Evolutionary conservation across 352 stramenopile species (phyloP), one percentile per base, ranked within the genome.

Genomic region (Phytophthora agathidicida): DNA sequence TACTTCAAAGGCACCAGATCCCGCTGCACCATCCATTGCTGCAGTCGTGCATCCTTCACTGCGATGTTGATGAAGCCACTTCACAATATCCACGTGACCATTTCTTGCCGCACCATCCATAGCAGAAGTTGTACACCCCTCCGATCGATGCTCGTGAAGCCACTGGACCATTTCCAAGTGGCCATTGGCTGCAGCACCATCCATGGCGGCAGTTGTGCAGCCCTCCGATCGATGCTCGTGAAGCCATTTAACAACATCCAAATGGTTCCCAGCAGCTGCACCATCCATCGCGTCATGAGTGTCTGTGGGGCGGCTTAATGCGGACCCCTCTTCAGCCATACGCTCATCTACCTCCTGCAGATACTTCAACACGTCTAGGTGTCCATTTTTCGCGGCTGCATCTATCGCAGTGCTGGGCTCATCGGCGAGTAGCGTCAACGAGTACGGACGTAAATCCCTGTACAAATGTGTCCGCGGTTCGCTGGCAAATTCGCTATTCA

Each of bases 341-440:
- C 32, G 33, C 17, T 51, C 32, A 5, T 64, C 60, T 6, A 65
- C 46, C 8, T 54, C 11, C 9, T 72, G 61, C 0, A 75, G 30
- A 46, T 54, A 75, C 20, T 60, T 33, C 3, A 71, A 13, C 13
- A 75, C 57, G 3, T 61, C 35, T 5, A 71, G 24, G 32, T 75
- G 27, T 4, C 66, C 66, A 49, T 45, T 51, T 39, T 49, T 69
- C 3, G 62, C 56, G 5, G 66, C 66, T 2, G 53, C 53, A 51
- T 75, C 66, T 44, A 75, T 69, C 22, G 56, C 66, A 35, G 57
- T 75, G 28, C 46, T 65, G 8, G 60, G 60, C 28, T 64, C 53
- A 27, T 62, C 46, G 31, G 47, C 54, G 22, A 68, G 37, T n/a
- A 64, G 53, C 11, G 60, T 65, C 35, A 66, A 41, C 1, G 61